Conservation (phyloP, 2,329 filamentous ascomycete species). For the Helminthosporium solani region DNA sequence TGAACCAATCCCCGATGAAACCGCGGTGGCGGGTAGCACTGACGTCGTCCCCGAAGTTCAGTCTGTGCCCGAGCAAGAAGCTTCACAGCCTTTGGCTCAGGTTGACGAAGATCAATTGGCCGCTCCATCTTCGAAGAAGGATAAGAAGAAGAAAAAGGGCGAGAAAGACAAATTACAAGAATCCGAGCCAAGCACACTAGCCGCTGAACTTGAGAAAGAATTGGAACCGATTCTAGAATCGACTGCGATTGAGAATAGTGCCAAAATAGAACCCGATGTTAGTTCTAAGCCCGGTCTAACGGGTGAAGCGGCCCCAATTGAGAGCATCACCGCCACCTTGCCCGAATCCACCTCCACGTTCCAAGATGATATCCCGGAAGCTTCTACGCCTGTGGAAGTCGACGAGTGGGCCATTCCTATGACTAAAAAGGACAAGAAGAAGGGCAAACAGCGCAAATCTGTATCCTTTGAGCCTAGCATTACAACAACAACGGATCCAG, state of each 20-base stretch:
- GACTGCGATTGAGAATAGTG: no score
- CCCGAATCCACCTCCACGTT: background rate
- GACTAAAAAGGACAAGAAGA: conserved; percentile 52
- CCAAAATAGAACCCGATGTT: no score
- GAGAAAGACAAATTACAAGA: no score
- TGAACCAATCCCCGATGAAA: background rate
- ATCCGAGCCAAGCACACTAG: no score
- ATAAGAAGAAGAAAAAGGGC: no score
- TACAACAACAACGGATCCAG: conserved; percentile 1
- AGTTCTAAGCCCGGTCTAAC: no score
- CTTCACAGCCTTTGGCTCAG: background rate
- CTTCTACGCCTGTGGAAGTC: background rate
- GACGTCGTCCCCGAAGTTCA: background rate
- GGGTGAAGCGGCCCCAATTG: no score
- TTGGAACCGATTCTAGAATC: no score
- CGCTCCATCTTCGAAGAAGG: no score
- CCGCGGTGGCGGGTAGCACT: background rate
- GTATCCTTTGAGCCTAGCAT: conserved; percentile 2
- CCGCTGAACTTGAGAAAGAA: no score
- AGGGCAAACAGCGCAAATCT: conserved; percentile 19
- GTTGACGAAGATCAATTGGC: conserved; percentile 1
- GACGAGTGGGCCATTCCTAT: conserved; percentile 4
- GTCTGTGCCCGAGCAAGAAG: background rate
- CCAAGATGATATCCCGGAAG: background rate
- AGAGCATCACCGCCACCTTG: no score